Conservation (phyloP, 73 alveolate genomes). For the Symbiodinium natans region DNA sequence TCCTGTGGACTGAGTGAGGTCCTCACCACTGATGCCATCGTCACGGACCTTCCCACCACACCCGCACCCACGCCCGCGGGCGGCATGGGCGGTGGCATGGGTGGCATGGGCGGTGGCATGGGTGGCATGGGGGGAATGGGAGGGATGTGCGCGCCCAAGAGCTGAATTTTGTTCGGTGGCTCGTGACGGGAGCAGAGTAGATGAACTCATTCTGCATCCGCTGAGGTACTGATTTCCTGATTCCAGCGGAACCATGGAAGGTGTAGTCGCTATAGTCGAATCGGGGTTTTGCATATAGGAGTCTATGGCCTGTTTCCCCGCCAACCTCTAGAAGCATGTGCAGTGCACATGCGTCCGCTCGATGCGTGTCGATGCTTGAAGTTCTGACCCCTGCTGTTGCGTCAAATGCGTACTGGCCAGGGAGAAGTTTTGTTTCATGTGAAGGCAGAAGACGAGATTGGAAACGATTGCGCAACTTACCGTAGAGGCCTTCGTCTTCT, state of each 20-base stretch:
- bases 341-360: neutral
- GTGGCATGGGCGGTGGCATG: conserved; percentile 58
- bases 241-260: no score
- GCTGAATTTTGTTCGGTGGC: neutral
- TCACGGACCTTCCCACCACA: conserved; percentile 74
- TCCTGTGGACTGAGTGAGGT: neutral
- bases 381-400: conserved; percentile 10
- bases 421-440: neutral
- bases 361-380: neutral
- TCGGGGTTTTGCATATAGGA: no score
- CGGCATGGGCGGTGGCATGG: conserved; percentile 41
- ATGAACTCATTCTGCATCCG: no score
- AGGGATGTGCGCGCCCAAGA: neutral
- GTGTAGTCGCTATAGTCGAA: no score
- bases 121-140: conserved; percentile 36
- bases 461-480: neutral
- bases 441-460: neutral
- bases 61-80: conserved; percentile 76
- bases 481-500: neutral
- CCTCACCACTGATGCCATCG: conserved; percentile 76
- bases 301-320: no score
- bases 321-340: neutral
- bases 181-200: no score
- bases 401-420: neutral
- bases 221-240: no score